Evolutionary conservation across 345 rosid species (phyloP).

Genomic region (Euphorbia peplus): DNA sequence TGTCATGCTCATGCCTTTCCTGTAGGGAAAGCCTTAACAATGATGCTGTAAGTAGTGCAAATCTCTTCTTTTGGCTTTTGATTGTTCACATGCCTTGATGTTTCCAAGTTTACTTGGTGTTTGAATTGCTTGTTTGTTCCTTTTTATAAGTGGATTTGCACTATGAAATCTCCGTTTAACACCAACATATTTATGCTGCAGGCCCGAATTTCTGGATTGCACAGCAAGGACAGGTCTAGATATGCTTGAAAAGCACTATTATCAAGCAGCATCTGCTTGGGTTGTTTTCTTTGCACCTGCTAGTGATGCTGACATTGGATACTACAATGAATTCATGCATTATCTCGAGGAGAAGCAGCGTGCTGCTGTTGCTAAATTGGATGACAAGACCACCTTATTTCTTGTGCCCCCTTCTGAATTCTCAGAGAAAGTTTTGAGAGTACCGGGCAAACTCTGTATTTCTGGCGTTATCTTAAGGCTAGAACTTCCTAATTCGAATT

Average conservation of each 20-base stretch:
- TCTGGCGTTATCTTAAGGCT: conserved; percentile 84
- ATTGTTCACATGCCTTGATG: neutral
- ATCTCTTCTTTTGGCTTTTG: conserved; percentile 6
- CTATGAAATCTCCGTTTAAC: neutral
- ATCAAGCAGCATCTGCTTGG: conserved; percentile 91
- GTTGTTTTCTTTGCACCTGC: conserved; percentile 92
- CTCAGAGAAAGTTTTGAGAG: conserved; percentile 86
- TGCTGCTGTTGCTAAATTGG: conserved; percentile 91
- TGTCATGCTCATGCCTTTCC: conserved; percentile 93
- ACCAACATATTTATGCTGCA: conserved; percentile 28
- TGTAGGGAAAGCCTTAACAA: conserved; percentile 80
- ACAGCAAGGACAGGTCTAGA: conserved; percentile 94
- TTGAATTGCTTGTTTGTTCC: neutral
- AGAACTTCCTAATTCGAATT: conserved; percentile 49
- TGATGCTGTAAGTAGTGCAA: conserved; percentile 63
- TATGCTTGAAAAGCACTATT: conserved; percentile 92
- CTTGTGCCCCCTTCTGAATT: conserved; percentile 96
- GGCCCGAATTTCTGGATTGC: conserved; percentile 94
- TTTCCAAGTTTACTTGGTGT: neutral
- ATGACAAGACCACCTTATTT: conserved; percentile 83
- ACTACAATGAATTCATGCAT: conserved; percentile 87
- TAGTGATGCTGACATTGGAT: conserved; percentile 79
- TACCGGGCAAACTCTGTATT: conserved; percentile 87
- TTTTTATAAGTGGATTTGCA: neutral
- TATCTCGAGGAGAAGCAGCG: conserved; percentile 92